Conservation (phyloP, 345 rosid genomes). For the Cochlearia excelsa region DNA sequence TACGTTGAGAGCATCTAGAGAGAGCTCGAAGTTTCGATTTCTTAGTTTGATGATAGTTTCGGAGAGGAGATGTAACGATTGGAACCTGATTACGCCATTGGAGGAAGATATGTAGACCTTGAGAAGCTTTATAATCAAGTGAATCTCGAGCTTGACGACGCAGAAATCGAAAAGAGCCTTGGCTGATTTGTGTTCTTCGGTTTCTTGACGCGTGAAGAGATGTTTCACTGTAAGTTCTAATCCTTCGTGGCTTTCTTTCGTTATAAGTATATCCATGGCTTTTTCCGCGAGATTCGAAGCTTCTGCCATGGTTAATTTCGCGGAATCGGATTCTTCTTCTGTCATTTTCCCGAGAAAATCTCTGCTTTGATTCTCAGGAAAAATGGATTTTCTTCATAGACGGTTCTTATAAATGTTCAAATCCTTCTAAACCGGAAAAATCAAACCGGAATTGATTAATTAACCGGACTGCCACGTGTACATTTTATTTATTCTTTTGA, state of each 20-base stretch:
- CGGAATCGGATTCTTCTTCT: too few species aligned
- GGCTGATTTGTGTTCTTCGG: not conserved
- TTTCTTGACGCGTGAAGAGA: constrained; percentile 11
- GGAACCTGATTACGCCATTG: not conserved
- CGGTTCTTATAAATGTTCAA: too few species aligned
- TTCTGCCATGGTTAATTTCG: not conserved
- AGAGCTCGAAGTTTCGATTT: not conserved
- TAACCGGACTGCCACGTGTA: too few species aligned
- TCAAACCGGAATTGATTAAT: too few species aligned
- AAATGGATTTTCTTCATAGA: too few species aligned
- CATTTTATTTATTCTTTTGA: too few species aligned
- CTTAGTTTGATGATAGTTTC: not conserved
- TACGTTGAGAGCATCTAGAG: not conserved
- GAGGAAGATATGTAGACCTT: not conserved
- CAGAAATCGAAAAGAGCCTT: constrained; percentile 1
- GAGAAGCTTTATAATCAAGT: constrained; percentile 6
- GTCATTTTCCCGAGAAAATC: too few species aligned
- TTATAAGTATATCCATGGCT: not conserved
- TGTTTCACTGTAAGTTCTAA: not conserved
- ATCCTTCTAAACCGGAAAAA: too few species aligned
- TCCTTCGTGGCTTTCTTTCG: not conserved
- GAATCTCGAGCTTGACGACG: not conserved
- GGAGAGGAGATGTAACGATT: not conserved
- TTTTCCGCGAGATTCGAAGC: not conserved
- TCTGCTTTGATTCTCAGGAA: too few species aligned